Conservation (phyloP, 1,284 basidiomycete genomes). For the Tetrapyrgos nigripes region DNA sequence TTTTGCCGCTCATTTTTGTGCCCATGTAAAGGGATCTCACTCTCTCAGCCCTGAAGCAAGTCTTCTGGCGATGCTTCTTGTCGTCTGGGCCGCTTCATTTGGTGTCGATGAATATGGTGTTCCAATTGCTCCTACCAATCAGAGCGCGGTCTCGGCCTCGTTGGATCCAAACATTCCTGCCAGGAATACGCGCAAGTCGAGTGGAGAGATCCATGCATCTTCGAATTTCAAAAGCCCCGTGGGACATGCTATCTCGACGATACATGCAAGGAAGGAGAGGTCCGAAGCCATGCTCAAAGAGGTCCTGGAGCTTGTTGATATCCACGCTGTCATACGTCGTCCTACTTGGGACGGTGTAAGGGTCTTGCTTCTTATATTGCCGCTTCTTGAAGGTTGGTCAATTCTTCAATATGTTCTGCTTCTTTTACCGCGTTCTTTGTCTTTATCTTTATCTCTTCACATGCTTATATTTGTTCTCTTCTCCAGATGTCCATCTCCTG, state of each 20-base stretch:
- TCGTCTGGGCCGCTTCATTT: slow-evolving; percentile 87
- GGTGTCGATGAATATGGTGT: slow-evolving; percentile 82
- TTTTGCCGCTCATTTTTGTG: slow-evolving; percentile 72
- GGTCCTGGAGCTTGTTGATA: slow-evolving; percentile 79
- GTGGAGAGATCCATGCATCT: neutral
- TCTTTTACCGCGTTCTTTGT: neutral
- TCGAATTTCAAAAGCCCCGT: neutral
- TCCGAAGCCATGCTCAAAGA: slow-evolving; percentile 70
- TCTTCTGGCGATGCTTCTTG: slow-evolving; percentile 73
- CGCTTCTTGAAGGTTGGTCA: slow-evolving; percentile 78
- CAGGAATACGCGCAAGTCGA: slow-evolving; percentile 7
- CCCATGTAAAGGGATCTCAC: slow-evolving; percentile 63
- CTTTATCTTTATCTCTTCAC: neutral
- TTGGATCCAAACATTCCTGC: slow-evolving; percentile 23
- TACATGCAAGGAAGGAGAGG: slow-evolving; percentile 39
- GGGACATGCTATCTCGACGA: slow-evolving; percentile 20
- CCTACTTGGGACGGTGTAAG: slow-evolving; percentile 88
- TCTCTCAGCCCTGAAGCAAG: slow-evolving; percentile 64
- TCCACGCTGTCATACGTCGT: slow-evolving; percentile 78
- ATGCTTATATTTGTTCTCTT: slow-evolving; percentile 2
- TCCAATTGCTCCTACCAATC: slow-evolving; percentile 23
- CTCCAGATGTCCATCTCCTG: slow-evolving; percentile 45
- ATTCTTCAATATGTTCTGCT: neutral
- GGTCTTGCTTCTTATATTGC: slow-evolving; percentile 76
- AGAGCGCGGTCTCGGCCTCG: slow-evolving; percentile 18